A percentile compares a stretch with the other conserved stretches of the same genome.
These are phyloP conservation scores for Tetradesmus obliquus DNA, from an alignment of 139 green algal genomes.

Conservation along the genomic window DNA sequence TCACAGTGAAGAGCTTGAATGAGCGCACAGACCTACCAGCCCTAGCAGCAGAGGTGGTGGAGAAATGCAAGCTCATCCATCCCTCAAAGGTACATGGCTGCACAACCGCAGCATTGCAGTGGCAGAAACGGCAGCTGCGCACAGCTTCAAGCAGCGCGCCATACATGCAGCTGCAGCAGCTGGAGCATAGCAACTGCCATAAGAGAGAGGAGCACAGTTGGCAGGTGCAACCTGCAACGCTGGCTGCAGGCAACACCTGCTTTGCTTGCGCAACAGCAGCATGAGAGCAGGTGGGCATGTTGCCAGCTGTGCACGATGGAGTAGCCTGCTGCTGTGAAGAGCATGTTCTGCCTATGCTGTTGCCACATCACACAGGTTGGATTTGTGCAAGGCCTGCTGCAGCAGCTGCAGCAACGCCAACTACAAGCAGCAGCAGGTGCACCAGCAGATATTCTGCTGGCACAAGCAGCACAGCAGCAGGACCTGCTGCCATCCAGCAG, in stretches of 20 bases:
- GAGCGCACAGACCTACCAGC: slow-evolving; percentile 65
- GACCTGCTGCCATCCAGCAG: neutral
- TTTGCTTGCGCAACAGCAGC: neutral
- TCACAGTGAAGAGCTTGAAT: slow-evolving; percentile 74
- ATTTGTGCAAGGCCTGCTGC: slow-evolving; percentile 64
- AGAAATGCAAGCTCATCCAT: slow-evolving; percentile 88
- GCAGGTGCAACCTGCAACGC: no score
- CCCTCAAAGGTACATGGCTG: slow-evolving; percentile 60
- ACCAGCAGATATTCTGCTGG: neutral
- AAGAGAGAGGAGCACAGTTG: no score
- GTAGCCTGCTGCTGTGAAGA: neutral
- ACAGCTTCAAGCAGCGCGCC: neutral
- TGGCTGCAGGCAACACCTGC: neutral
- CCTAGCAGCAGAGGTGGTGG: slow-evolving; percentile 77
- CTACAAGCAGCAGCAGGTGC: neutral
- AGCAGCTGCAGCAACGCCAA: slow-evolving; percentile 43
- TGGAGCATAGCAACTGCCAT: no score
- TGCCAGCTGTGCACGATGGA: no score
- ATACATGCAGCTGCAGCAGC: no score
- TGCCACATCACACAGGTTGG: slow-evolving; percentile 52
- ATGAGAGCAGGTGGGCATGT: no score
- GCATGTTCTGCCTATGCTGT: neutral
- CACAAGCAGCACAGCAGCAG: neutral
- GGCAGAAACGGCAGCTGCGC: neutral
- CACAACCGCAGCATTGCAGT: neutral